Evolutionary conservation across 2,329 filamentous ascomycete species (phyloP).

Genomic region (Venturia nashicola): DNA sequence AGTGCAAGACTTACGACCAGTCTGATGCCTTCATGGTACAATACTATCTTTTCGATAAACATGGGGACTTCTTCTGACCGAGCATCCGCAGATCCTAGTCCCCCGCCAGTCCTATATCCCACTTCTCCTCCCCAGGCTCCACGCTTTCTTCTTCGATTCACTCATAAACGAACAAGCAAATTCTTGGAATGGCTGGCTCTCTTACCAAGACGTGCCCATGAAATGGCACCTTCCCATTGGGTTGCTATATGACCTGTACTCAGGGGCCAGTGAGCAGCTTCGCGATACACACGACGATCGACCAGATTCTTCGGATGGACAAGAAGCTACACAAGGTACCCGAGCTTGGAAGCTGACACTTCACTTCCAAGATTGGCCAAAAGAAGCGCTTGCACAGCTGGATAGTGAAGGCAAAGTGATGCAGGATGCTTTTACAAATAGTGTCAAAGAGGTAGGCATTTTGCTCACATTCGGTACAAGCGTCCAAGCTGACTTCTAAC

Average conservation of each 20-base stretch:
- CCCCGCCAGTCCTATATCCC: conserved; percentile 58
- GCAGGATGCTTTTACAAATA: conserved; percentile 56
- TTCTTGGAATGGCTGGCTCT: conserved; percentile 48
- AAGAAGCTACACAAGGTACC: conserved; percentile 18
- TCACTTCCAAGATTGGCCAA: conserved; percentile 47
- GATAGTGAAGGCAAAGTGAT: conserved; percentile 43
- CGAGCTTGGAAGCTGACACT: conserved; percentile 48
- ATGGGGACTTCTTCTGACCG: neutral
- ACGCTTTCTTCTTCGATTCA: conserved; percentile 46
- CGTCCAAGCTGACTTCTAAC: conserved; percentile 29
- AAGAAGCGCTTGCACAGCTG: conserved; percentile 44
- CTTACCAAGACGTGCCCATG: conserved; percentile 53
- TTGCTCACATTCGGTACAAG: neutral
- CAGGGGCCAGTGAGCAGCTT: conserved; percentile 30
- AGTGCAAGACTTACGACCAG: conserved; percentile 48
- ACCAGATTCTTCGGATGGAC: conserved; percentile 10
- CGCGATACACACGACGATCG: conserved; percentile 10
- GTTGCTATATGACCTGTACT: conserved; percentile 57
- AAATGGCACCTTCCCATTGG: conserved; percentile 64
- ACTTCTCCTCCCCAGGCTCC: conserved; percentile 49
- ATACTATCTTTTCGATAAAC: neutral
- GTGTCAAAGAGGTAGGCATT: conserved; percentile 46
- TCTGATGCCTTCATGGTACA: conserved; percentile 48
- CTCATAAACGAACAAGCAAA: conserved; percentile 46
- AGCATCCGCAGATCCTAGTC: conserved; percentile 39